Percentiles rank a stretch among this genome's conserved stretches.
These are phyloP conservation scores for Gleditsia sinensis DNA, from an alignment of 306 rosid genomes.

Conservation along the genomic window DNA sequence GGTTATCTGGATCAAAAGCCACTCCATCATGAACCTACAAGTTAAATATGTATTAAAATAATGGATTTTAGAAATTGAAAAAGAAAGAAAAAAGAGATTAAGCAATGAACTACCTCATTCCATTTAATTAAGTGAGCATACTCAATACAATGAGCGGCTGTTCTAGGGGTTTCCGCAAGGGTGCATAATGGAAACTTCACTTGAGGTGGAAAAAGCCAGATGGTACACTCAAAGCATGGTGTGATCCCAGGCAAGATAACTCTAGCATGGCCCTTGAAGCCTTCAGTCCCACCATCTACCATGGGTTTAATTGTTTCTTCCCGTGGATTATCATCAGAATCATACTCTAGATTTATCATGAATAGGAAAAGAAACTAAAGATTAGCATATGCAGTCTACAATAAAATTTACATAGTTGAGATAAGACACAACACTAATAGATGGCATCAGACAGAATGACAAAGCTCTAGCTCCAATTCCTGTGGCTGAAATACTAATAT, in stretches of 20 bases:
- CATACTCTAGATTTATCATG: slow-evolving; percentile 63
- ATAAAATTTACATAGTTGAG: not conserved
- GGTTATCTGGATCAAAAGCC: slow-evolving; percentile 88
- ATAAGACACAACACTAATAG: not conserved
- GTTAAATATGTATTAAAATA: slow-evolving; percentile 15
- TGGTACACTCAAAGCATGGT: slow-evolving; percentile 97
- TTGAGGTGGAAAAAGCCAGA: slow-evolving; percentile 99
- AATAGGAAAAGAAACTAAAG: slow-evolving; percentile 15
- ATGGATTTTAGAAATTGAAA: slow-evolving; percentile 22
- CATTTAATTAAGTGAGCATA: slow-evolving; percentile 93
- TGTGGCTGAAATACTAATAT: too few relatives aligned
- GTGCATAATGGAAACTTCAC: slow-evolving; percentile 97
- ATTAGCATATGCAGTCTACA: slow-evolving; percentile 27
- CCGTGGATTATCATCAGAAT: slow-evolving; percentile 73
- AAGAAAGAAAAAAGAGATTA: slow-evolving; percentile 27
- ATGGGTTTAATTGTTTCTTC: slow-evolving; percentile 89
- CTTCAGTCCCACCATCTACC: slow-evolving; percentile 99
- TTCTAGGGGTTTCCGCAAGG: slow-evolving; percentile 97
- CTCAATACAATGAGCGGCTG: slow-evolving; percentile 96
- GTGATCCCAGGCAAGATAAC: slow-evolving; percentile 88
- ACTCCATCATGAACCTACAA: slow-evolving; percentile 71
- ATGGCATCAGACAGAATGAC: not conserved
- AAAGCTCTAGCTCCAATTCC: not conserved
- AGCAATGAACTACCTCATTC: slow-evolving; percentile 68
- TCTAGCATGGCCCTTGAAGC: slow-evolving; percentile 98